Conservation (phyloP, 768 basidiomycete genomes). For the Tylopilus subfusipes region DNA sequence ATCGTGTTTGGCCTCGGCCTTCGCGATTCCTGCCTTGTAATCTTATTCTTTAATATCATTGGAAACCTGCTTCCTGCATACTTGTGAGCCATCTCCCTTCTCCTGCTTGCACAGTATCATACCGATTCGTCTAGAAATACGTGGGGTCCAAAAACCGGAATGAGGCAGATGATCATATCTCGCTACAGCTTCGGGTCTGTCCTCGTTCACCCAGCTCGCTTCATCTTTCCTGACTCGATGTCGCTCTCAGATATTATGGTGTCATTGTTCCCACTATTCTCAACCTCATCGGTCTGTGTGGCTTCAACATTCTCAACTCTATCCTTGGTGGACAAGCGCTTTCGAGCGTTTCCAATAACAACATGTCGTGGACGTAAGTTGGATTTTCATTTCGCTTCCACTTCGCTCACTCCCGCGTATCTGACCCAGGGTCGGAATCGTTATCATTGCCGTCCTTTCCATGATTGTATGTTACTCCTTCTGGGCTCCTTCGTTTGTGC, state of each 20-base stretch:
- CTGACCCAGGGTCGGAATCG: conserved; percentile 66
- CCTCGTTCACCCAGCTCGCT: conserved; percentile 35
- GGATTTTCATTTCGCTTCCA: not conserved
- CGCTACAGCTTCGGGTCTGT: conserved; percentile 54
- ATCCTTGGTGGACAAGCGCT: conserved; percentile 70
- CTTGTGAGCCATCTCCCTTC: conserved; percentile 40
- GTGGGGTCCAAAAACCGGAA: conserved; percentile 76
- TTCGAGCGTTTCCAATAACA: conserved; percentile 47
- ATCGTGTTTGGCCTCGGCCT: conserved; percentile 56
- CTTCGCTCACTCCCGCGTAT: conserved; percentile 6
- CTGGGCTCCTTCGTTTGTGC: not conserved
- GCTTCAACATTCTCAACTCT: conserved; percentile 62
- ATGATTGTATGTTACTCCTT: conserved; percentile 45
- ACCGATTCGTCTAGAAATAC: conserved; percentile 40
- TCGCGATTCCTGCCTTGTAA: conserved; percentile 60
- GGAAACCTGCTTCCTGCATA: conserved; percentile 57
- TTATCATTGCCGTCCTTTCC: conserved; percentile 68
- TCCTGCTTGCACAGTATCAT: not conserved
- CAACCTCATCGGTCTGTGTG: conserved; percentile 58
- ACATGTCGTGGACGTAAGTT: conserved; percentile 49
- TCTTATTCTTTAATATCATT: conserved; percentile 65
- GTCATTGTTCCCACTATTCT: conserved; percentile 48
- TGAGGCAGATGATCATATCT: conserved; percentile 79
- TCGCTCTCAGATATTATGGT: conserved; percentile 47
- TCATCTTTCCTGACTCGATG: not conserved